Evolutionary conservation across 2,329 filamentous ascomycete species (phyloP).

Genomic region (Taxawa tesnikishii): DNA sequence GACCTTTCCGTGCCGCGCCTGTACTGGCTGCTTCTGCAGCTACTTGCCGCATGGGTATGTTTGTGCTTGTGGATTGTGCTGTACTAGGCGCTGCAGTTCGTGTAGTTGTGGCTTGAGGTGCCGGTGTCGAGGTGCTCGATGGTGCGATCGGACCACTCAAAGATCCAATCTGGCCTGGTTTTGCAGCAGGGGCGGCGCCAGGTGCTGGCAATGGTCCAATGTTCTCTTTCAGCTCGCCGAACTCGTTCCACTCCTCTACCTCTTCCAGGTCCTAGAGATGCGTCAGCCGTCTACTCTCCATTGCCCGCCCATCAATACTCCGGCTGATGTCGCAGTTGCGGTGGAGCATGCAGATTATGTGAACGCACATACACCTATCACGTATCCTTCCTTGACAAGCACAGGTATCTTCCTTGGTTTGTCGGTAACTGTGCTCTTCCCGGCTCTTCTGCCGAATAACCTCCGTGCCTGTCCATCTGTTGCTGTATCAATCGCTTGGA

Average conservation of each 20-base stretch:
- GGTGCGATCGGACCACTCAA: too few relatives aligned
- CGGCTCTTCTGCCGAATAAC: conserved; percentile 75
- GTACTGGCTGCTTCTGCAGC: conserved; percentile 16
- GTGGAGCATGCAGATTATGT: background rate
- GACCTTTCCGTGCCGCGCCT: conserved; percentile 6
- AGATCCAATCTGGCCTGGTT: too few relatives aligned
- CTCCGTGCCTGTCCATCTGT: conserved; percentile 80
- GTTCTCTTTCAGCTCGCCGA: conserved; percentile 83
- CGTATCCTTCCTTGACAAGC: conserved; percentile 73
- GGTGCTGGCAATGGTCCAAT: conserved; percentile 43
- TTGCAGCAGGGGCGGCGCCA: conserved; percentile 14
- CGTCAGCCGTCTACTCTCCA: background rate
- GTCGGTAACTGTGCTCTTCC: too few relatives aligned
- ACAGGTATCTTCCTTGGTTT: conserved; percentile 84
- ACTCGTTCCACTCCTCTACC: conserved; percentile 98
- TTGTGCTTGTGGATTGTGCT: too few relatives aligned
- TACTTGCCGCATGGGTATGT: background rate
- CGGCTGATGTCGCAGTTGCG: background rate
- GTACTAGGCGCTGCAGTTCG: background rate
- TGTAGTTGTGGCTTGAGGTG: conserved; percentile 9
- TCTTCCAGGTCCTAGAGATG: conserved; percentile 67
- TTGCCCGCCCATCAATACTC: background rate
- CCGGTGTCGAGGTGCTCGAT: conserved; percentile 14
- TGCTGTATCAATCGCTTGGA: conserved; percentile 82
- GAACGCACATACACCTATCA: conserved; percentile 61